Percentiles rank a stretch among this genome's conserved stretches.
Conservation (phyloP, 2,329 filamentous ascomycete genomes). For the Pestalotiopsis sp. region DNA sequence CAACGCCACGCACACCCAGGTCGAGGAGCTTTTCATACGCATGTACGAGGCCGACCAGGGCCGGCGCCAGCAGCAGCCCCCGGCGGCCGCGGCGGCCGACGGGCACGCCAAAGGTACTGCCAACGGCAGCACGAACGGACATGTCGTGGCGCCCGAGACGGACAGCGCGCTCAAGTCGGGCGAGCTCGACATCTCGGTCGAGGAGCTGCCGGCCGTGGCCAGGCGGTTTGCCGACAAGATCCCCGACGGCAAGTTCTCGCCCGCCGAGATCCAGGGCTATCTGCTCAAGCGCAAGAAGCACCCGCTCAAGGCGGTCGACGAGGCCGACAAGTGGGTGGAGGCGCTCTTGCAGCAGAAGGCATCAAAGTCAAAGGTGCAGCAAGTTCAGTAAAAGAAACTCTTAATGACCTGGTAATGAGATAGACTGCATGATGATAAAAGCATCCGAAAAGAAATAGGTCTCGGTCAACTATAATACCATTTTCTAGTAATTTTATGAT, state of each 20-base stretch:
- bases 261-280: constrained; percentile 68
- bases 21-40: constrained; percentile 59
- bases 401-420: background rate
- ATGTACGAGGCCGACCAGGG: constrained; percentile 58
- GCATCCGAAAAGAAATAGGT: too few species aligned
- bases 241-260: constrained; percentile 37
- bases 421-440: background rate
- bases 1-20: constrained; percentile 57
- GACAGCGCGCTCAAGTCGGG: constrained; percentile 21
- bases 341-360: constrained; percentile 54
- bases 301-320: constrained; percentile 55
- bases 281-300: constrained; percentile 64
- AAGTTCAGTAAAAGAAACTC: constrained; percentile 43
- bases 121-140: constrained; percentile 11
- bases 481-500: too few species aligned
- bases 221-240: constrained; percentile 54
- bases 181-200: constrained; percentile 35
- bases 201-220: constrained; percentile 49
- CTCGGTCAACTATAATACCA: too few species aligned
- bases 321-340: constrained; percentile 57
- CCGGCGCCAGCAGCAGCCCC: constrained; percentile 7
- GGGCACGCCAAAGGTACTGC: background rate
- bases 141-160: constrained; percentile 17
- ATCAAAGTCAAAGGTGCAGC: constrained; percentile 48
- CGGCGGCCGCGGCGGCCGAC: constrained; percentile 8